Percentiles rank a stretch among this genome's conserved stretches.
These are phyloP conservation scores for Manihot esculenta DNA, from an alignment of 441 rosid genomes.

Conservation along the genomic window DNA sequence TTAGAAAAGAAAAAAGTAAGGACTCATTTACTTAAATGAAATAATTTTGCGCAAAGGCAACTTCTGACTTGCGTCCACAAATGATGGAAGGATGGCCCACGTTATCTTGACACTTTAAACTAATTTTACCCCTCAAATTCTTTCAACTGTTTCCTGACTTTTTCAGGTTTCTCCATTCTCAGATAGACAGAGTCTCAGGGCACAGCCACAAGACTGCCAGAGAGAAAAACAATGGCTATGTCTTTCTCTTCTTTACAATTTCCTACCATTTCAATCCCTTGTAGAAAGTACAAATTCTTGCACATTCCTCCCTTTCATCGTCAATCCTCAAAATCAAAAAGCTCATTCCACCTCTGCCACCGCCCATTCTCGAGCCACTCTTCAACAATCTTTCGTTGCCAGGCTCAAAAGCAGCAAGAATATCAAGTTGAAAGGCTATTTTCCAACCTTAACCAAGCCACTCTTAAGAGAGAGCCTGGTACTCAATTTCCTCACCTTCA, in stretches of 20 bases:
- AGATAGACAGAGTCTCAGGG: neutral
- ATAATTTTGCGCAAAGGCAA: too few relatives aligned
- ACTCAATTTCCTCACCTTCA: neutral
- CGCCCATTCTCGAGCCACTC: neutral
- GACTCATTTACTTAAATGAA: too few relatives aligned
- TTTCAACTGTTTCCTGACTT: neutral
- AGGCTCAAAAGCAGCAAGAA: conserved; percentile 35
- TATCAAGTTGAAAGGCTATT: conserved; percentile 71
- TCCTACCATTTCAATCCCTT: conserved; percentile 16
- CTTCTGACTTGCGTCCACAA: too few relatives aligned
- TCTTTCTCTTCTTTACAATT: conserved; percentile 6
- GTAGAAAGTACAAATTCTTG: conserved; percentile 9
- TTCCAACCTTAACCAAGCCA: conserved; percentile 77
- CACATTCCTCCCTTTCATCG: neutral
- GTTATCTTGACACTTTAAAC: too few relatives aligned
- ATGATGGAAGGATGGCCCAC: too few relatives aligned
- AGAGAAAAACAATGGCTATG: conserved; percentile 15
- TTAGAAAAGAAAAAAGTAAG: too few relatives aligned
- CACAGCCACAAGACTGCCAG: too few relatives aligned
- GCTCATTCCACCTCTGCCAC: neutral
- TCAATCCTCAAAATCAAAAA: neutral
- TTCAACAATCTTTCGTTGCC: conserved; percentile 32
- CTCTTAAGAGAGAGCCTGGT: conserved; percentile 86
- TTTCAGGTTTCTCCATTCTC: neutral
- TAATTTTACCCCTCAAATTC: too few relatives aligned